phyloP scores from a whole-genome alignment of 2,329 filamentous ascomycete genomes.

The Fusarium equiseti region DNA sequence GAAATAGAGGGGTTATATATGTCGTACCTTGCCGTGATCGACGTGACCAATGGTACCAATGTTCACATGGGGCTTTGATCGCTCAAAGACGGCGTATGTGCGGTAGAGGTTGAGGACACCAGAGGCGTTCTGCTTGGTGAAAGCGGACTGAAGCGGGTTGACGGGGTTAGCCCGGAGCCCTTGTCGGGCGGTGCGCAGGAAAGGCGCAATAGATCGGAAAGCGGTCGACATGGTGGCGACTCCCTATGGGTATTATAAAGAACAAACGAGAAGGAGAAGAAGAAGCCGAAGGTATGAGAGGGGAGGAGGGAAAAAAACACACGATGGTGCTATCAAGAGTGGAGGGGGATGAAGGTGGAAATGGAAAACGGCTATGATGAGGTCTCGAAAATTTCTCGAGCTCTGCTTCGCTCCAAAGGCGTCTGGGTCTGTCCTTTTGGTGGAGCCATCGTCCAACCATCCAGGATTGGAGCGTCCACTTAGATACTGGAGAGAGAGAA shows the following conservation, averaged over 20 bases:
- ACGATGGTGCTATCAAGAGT: conserved; percentile 38
- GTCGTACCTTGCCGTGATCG: conserved; percentile 94
- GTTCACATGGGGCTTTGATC: conserved; percentile 97
- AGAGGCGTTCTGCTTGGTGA: conserved; percentile 72
- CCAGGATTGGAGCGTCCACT: conserved; percentile 38
- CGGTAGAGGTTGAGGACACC: conserved; percentile 75
- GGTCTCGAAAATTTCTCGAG: conserved; percentile 56
- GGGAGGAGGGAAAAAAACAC: conserved; percentile 35
- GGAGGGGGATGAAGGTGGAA: conserved; percentile 25
- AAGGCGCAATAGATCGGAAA: conserved; percentile 80
- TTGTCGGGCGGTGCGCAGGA: conserved; percentile 84
- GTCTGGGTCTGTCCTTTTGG: conserved; percentile 29
- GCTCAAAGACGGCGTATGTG: conserved; percentile 80
- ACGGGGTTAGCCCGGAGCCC: conserved; percentile 76
- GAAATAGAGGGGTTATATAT: conserved; percentile 1
- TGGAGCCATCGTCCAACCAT: conserved; percentile 37
- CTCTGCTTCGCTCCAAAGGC: conserved; percentile 41
- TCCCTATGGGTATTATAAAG: conserved; percentile 41
- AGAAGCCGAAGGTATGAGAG: conserved; percentile 24
- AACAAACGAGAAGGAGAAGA: conserved; percentile 44
- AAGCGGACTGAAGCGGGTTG: conserved; percentile 81
- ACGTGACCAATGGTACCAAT: conserved; percentile 99
- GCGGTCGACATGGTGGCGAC: conserved; percentile 79
- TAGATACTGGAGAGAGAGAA: conserved; percentile 25
- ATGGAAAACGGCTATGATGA: conserved; percentile 41